These are phyloP conservation scores for Ananas comosus DNA, from an alignment of 176 grass and related monocot genomes.

Conservation along the genomic window DNA sequence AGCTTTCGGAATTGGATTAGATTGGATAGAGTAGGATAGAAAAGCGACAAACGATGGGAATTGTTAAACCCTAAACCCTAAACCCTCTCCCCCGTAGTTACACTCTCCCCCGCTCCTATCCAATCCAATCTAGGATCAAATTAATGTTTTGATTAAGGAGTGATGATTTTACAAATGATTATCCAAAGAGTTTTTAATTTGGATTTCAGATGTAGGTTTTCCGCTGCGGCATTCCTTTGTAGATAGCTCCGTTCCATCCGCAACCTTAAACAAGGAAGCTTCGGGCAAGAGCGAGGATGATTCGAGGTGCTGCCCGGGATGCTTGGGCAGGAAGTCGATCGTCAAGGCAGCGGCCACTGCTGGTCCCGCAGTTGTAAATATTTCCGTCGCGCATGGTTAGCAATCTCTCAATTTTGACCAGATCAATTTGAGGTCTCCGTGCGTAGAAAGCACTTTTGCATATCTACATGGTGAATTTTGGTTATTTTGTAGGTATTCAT, in stretches of 20 bases:
- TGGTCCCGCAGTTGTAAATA: conserved; percentile 77
- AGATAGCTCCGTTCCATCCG: background rate
- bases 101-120: no score
- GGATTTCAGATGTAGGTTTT: conserved; percentile 3
- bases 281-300: conserved; percentile 35
- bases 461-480: conserved; percentile 13
- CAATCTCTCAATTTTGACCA: background rate
- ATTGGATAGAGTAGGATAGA: background rate
- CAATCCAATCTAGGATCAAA: background rate
- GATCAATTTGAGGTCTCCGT: background rate
- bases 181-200: background rate
- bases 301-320: conserved; percentile 42
- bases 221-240: background rate
- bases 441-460: background rate
- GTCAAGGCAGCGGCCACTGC: conserved; percentile 57
- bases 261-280: background rate
- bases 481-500: conserved; percentile 35
- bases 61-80: no score
- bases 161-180: background rate
- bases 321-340: conserved; percentile 53
- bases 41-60: background rate
- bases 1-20: background rate
- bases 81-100: no score
- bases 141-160: background rate
- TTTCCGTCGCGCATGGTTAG: conserved; percentile 44